Percentiles rank a stretch among this genome's conserved stretches.
These are phyloP conservation scores for Thraustochytrium sp. DNA, from an alignment of 352 stramenopile species.

Conservation along the genomic window DNA sequence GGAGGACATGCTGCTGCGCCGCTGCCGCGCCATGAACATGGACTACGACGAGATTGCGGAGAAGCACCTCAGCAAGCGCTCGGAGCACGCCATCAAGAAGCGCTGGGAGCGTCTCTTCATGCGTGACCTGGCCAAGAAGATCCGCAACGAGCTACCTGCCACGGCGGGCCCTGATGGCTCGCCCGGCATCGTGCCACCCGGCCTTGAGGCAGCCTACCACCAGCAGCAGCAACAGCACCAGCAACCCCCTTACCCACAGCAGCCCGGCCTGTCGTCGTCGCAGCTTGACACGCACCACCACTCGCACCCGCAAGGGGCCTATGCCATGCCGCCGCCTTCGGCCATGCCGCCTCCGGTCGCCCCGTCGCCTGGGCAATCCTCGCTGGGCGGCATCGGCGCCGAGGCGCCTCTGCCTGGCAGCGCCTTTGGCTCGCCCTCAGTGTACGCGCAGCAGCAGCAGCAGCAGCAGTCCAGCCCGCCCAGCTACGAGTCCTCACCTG, in stretches of 20 bases:
- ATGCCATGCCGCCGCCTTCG: too few species aligned
- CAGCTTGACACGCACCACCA: too few species aligned
- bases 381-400: neutral
- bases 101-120: conserved; percentile 39
- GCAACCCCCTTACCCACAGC: too few species aligned
- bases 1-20: conserved; percentile 35
- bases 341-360: too few species aligned
- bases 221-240: too few species aligned
- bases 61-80: neutral
- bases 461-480: neutral
- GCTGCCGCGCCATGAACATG: neutral
- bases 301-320: too few species aligned
- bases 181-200: neutral
- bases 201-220: too few species aligned
- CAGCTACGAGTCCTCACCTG: too few species aligned
- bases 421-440: neutral
- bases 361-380: too few species aligned
- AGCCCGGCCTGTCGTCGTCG: too few species aligned
- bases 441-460: neutral
- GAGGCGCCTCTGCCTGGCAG: neutral
- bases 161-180: neutral
- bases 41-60: conserved; percentile 26
- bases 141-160: conserved; percentile 4
- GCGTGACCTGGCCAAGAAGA: conserved; percentile 31
- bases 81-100: conserved; percentile 41